Conservation (phyloP, 257 asterid genomes). For the Fraxinus pennsylvanica region DNA sequence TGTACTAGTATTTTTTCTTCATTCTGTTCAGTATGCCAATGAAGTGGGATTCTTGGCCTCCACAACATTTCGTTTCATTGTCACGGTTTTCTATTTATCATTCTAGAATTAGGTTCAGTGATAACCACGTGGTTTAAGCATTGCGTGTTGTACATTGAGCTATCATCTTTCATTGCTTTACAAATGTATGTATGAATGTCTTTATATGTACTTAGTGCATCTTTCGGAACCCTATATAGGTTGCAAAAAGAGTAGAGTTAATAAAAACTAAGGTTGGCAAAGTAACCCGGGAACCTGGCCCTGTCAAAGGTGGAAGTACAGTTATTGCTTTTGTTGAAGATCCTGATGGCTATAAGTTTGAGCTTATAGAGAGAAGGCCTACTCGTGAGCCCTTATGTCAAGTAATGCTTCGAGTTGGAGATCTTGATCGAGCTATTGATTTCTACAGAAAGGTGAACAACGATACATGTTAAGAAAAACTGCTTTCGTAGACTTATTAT, state of each 20-base stretch:
- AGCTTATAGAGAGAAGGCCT: constrained; percentile 43
- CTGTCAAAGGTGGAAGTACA: constrained; percentile 29
- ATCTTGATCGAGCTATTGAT: constrained; percentile 50
- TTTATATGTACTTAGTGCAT: constrained; percentile 9
- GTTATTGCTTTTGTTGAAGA: constrained; percentile 41
- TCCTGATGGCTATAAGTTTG: constrained; percentile 50
- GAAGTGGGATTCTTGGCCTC: background rate
- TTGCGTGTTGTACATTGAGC: background rate
- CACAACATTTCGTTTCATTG: background rate
- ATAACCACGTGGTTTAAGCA: background rate
- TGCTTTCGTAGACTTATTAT: background rate
- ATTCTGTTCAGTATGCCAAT: too few species aligned
- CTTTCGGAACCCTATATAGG: constrained; percentile 27
- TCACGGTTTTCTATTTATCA: background rate
- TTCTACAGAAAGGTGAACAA: constrained; percentile 45
- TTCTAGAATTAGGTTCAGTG: background rate
- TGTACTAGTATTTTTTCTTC: background rate
- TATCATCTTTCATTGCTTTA: background rate
- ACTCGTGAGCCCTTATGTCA: constrained; percentile 42
- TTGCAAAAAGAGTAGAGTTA: constrained; percentile 36
- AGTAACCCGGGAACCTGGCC: constrained; percentile 38
- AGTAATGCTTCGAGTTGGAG: constrained; percentile 60
- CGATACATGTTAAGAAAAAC: background rate
- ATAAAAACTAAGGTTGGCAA: constrained; percentile 45
- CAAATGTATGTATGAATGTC: background rate